These are phyloP conservation scores for Xanthoconium purpureum DNA, from an alignment of 768 basidiomycete species.

Conservation along the genomic window DNA sequence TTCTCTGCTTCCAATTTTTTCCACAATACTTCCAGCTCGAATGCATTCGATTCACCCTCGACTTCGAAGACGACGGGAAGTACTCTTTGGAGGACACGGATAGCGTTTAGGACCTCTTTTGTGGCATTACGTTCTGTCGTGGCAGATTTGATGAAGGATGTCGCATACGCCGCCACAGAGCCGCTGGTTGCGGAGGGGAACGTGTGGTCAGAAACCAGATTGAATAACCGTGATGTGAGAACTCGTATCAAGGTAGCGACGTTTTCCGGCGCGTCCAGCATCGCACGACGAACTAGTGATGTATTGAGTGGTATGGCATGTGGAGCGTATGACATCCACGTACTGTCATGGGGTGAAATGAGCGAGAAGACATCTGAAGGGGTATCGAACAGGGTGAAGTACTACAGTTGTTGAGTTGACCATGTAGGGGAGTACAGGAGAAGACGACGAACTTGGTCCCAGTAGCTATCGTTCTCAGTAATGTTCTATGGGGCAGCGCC, in stretches of 20 bases:
- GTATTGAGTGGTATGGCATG: conserved; percentile 7
- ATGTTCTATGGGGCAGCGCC: conserved; percentile 55
- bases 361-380: conserved; percentile 89
- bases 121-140: conserved; percentile 62
- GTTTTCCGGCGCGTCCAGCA: conserved; percentile 82
- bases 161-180: conserved; percentile 63
- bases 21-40: conserved; percentile 86
- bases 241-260: conserved; percentile 77
- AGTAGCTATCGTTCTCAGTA: conserved; percentile 71
- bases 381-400: conserved; percentile 81
- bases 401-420: conserved; percentile 43
- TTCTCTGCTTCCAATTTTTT: conserved; percentile 54
- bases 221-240: conserved; percentile 66
- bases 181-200: conserved; percentile 60
- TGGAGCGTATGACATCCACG: conserved; percentile 26
- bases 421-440: not conserved
- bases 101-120: conserved; percentile 86
- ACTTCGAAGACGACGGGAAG: conserved; percentile 87
- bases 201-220: conserved; percentile 73
- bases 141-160: conserved; percentile 64
- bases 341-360: conserved; percentile 82
- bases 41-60: conserved; percentile 64
- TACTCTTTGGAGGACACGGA: conserved; percentile 86
- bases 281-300: conserved; percentile 70
- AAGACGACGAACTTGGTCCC: conserved; percentile 70